Conservation (phyloP, 805 yeast species). For the Teunomyces aglyptinius region DNA sequence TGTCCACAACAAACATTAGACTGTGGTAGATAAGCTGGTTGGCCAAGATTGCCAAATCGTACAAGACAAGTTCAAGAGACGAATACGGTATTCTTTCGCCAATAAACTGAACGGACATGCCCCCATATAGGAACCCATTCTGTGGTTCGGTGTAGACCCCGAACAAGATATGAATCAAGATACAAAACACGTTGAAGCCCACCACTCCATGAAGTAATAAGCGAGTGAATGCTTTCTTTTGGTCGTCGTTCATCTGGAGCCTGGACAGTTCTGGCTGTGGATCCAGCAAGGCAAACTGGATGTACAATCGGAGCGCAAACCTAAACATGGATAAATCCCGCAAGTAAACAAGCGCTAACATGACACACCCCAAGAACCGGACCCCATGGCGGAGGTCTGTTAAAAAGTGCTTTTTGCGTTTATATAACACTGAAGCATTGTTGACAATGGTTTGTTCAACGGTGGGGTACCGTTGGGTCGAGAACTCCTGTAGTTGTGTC, state of each 20-base stretch:
- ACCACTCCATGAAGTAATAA: constrained; percentile 25
- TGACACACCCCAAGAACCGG: constrained; percentile 33
- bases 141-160: constrained; percentile 20
- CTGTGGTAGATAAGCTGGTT: constrained; percentile 33
- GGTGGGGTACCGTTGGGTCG: constrained; percentile 30
- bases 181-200: constrained; percentile 19
- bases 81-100: constrained; percentile 35
- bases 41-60: constrained; percentile 25
- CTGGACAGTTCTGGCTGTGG: constrained; percentile 18
- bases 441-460: constrained; percentile 40
- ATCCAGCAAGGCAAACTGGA: constrained; percentile 28
- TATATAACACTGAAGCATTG: constrained; percentile 40
- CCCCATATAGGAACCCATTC: constrained; percentile 30
- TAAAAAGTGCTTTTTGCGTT: constrained; percentile 41
- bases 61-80: constrained; percentile 22
- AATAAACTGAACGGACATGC: constrained; percentile 35
- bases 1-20: constrained; percentile 32
- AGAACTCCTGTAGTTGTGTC: constrained; percentile 24
- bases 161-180: constrained; percentile 24
- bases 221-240: constrained; percentile 26
- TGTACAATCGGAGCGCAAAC: constrained; percentile 23
- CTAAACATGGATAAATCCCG: constrained; percentile 40
- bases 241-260: constrained; percentile 21
- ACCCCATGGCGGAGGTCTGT: constrained; percentile 33
- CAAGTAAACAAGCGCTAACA: constrained; percentile 38